These are phyloP conservation scores for Mucor mucedo DNA, from an alignment of 371 early-diverging fungal species.

Conservation along the genomic window DNA sequence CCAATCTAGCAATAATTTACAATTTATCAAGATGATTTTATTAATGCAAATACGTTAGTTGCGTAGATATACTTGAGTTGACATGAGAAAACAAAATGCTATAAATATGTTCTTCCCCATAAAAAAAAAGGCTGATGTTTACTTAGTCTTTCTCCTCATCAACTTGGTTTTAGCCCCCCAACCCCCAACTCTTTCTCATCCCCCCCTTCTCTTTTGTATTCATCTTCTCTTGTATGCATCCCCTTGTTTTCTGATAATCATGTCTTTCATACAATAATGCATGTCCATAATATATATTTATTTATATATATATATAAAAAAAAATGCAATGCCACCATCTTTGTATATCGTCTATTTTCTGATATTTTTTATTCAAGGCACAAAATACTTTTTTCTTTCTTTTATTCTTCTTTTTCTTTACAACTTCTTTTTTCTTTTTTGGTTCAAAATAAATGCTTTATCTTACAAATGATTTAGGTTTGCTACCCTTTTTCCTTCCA, in stretches of 20 bases:
- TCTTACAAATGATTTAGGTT: constrained; percentile 63
- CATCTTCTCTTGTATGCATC: background rate
- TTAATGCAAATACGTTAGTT: too few relatives aligned
- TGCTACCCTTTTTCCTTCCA: constrained; percentile 72
- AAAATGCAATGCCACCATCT: background rate
- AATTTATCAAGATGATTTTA: too few relatives aligned
- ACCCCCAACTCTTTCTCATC: background rate
- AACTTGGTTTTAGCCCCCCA: background rate
- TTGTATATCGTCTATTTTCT: background rate
- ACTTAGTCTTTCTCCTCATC: background rate
- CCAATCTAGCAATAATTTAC: too few relatives aligned
- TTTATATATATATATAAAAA: background rate
- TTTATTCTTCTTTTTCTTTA: constrained; percentile 42
- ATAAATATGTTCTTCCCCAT: too few relatives aligned
- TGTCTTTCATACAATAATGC: constrained; percentile 3
- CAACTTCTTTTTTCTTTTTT: background rate
- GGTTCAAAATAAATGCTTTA: constrained; percentile 59
- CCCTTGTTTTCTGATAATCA: constrained; percentile 1
- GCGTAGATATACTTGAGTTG: too few relatives aligned
- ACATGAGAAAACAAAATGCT: too few relatives aligned
- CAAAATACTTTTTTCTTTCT: constrained; percentile 32
- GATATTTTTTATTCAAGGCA: background rate
- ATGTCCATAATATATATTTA: background rate
- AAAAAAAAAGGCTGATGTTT: background rate
- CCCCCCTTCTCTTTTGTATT: background rate